These are phyloP conservation scores for Cutaneotrichosporon dermatis DNA, from an alignment of 1,284 basidiomycete genomes.

Conservation along the genomic window DNA sequence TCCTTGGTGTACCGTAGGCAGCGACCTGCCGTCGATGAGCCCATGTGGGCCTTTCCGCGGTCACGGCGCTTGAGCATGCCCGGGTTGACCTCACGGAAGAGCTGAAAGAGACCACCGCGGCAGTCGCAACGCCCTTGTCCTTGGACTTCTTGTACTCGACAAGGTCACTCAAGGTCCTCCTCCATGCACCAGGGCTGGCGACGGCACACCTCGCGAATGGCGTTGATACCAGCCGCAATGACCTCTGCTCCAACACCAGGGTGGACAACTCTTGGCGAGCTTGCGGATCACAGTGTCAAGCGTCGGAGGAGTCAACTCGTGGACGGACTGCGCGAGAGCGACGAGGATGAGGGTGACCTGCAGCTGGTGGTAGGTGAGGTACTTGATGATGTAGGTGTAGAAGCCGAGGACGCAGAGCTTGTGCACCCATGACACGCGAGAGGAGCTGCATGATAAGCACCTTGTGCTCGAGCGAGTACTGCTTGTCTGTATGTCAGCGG, in stretches of 20 bases:
- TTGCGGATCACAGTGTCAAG: constrained; percentile 82
- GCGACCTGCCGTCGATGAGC: constrained; percentile 63
- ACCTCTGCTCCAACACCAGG: constrained; percentile 95
- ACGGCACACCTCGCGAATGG: constrained; percentile 86
- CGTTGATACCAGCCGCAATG: constrained; percentile 91
- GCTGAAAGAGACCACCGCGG: constrained; percentile 78
- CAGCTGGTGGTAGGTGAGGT: constrained; percentile 88
- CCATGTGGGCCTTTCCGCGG: constrained; percentile 81
- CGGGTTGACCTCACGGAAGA: constrained; percentile 97
- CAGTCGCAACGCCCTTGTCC: constrained; percentile 89
- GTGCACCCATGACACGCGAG: constrained; percentile 91
- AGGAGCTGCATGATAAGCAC: constrained; percentile 96
- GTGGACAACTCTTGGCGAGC: constrained; percentile 92
- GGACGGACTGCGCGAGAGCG: constrained; percentile 89
- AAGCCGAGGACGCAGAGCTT: constrained; percentile 92
- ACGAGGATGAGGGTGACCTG: constrained; percentile 93
- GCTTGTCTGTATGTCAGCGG: constrained; percentile 60
- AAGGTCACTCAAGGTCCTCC: constrained; percentile 83
- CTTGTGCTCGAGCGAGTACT: constrained; percentile 92
- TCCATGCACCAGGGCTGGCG: constrained; percentile 94
- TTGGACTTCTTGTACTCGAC: constrained; percentile 92
- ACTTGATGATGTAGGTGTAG: constrained; percentile 91
- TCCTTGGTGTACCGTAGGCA: constrained; percentile 78
- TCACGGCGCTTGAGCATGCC: constrained; percentile 85
- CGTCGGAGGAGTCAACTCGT: constrained; percentile 92